Evolutionary conservation across 805 yeast genomes (phyloP), one percentile per base, ranked within the genome.

Genomic region (Starmerella floricola): DNA sequence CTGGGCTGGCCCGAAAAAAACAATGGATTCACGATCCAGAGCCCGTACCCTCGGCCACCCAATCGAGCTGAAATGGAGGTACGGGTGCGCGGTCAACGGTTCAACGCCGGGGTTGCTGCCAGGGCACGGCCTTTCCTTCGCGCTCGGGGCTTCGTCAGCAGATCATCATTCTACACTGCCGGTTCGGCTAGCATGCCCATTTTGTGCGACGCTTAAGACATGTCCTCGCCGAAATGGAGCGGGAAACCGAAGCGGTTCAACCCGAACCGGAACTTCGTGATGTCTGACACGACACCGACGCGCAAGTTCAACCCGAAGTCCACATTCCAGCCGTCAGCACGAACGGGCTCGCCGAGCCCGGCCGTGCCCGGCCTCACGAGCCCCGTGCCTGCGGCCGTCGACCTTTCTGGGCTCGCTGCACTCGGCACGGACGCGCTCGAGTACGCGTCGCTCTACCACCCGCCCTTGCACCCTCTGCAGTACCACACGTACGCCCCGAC

Each of bases 401-500:
- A 17, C 23, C 28, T 8, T 6, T 27, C 31, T 19, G 8, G 23
- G 17, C 23, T 31, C 18, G 23, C 10, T 15, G 36, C 15, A 6
- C 27, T 42, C 17, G 24, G 24, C 23, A 23, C 29, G 8, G 44
- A 42, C 8, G 46, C 49, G 6, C 35, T 48, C 4, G 50, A 31
- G 42, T 41, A 29, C n/a, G 44, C 44, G 13, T 24, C 48, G 32
- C 34, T 48, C 43, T 50, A 53, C 44, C 56, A 48, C 24, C 50
- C 55, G 30, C 55, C 57, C 6, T 32, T 52, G 38, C 51, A 54
- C 35, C 61, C 63, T 51, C 63, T 83, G 34, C 85, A 85, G 55
- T 82, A 83, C 58, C 95, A 87, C 61, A 62, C 85, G 31, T 87
- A 88, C 62, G 91, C 95, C 0, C 96, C 96, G 2, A 71, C 75